Evolutionary conservation across 163 green algal genomes (phyloP).

Genomic region (Chlamydomonas reinhardtii): DNA sequence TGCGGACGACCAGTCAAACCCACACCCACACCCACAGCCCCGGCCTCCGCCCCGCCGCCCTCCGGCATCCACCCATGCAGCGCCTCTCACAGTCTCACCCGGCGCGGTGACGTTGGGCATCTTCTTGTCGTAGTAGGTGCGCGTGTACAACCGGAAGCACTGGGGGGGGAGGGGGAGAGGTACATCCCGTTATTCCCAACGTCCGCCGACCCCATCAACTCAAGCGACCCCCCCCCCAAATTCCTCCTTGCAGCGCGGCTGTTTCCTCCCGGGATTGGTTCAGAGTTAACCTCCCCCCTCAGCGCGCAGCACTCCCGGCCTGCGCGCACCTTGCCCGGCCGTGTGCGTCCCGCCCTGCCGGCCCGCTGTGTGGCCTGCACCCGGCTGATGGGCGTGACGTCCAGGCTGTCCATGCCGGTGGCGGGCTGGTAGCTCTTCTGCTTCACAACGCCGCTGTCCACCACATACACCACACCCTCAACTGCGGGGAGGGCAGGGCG

Average conservation of each 20-base stretch:
- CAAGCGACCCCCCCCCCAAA: too few relatives aligned
- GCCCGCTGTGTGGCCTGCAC: slow-evolving; percentile 92
- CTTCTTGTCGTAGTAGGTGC: slow-evolving; percentile 81
- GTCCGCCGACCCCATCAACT: too few relatives aligned
- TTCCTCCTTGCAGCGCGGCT: too few relatives aligned
- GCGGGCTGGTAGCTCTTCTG: slow-evolving; percentile 90
- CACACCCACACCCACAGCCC: too few relatives aligned
- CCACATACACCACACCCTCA: slow-evolving; percentile 93
- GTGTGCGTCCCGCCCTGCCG: slow-evolving; percentile 89
- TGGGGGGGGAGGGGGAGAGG: slow-evolving; percentile 15
- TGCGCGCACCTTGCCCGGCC: slow-evolving; percentile 79
- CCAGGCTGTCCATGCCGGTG: slow-evolving; percentile 90
- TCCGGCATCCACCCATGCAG: too few relatives aligned
- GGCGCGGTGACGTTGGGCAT: slow-evolving; percentile 80
- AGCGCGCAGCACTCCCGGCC: too few relatives aligned
- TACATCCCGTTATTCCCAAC: too few relatives aligned
- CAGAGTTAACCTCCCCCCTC: too few relatives aligned
- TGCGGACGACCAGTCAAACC: too few relatives aligned
- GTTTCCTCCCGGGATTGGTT: too few relatives aligned
- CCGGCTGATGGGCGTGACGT: slow-evolving; percentile 86
- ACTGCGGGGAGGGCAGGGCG: slow-evolving; percentile 57
- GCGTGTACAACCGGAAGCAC: slow-evolving; percentile 96
- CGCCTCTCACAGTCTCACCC: too few relatives aligned
- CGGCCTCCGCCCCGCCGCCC: too few relatives aligned
- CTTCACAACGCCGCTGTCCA: slow-evolving; percentile 94